These are phyloP conservation scores for Malassezia dermatis DNA, from an alignment of 1,284 basidiomycete species.

Conservation along the genomic window DNA sequence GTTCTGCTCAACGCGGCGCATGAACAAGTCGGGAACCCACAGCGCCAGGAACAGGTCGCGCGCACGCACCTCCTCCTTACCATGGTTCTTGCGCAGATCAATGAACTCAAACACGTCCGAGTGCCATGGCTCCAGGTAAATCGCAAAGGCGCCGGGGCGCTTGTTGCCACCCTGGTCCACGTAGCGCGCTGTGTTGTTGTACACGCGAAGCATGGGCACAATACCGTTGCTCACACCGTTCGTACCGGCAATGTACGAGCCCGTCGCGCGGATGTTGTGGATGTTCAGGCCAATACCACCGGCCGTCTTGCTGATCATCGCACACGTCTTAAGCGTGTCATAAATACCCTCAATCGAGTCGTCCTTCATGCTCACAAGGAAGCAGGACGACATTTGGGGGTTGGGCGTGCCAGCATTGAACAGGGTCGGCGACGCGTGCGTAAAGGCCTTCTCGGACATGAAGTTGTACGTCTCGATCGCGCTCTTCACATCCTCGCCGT, in stretches of 20 bases:
- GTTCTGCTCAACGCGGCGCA: slow-evolving; percentile 53
- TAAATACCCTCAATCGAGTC: slow-evolving; percentile 99
- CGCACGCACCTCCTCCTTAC: slow-evolving; percentile 94
- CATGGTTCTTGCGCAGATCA: slow-evolving; percentile 96
- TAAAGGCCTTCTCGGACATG: slow-evolving; percentile 81
- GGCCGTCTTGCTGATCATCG: slow-evolving; percentile 98
- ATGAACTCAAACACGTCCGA: slow-evolving; percentile 95
- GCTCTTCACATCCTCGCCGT: slow-evolving; percentile 77
- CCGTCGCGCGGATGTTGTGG: slow-evolving; percentile 92
- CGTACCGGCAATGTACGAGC: slow-evolving; percentile 75
- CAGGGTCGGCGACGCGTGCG: slow-evolving; percentile 91
- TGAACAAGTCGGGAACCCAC: slow-evolving; percentile 93
- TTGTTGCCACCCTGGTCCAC: slow-evolving; percentile 99
- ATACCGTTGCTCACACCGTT: slow-evolving; percentile 99
- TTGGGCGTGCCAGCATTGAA: slow-evolving; percentile 97
- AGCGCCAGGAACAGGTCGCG: slow-evolving; percentile 97
- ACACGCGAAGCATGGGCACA: slow-evolving; percentile 96
- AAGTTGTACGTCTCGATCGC: slow-evolving; percentile 72
- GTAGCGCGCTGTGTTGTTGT: slow-evolving; percentile 95
- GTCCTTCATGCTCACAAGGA: slow-evolving; percentile 95
- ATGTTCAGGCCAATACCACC: slow-evolving; percentile 95
- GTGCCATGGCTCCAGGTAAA: slow-evolving; percentile 97
- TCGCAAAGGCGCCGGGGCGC: slow-evolving; percentile 94
- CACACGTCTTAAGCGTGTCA: slow-evolving; percentile 94
- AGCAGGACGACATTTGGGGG: slow-evolving; percentile 91